A percentile compares a stretch with the other conserved stretches of the same genome.
Evolutionary conservation across 164 flowering plant species (phyloP).

Genomic region (Tetrastigma voinierianum): DNA sequence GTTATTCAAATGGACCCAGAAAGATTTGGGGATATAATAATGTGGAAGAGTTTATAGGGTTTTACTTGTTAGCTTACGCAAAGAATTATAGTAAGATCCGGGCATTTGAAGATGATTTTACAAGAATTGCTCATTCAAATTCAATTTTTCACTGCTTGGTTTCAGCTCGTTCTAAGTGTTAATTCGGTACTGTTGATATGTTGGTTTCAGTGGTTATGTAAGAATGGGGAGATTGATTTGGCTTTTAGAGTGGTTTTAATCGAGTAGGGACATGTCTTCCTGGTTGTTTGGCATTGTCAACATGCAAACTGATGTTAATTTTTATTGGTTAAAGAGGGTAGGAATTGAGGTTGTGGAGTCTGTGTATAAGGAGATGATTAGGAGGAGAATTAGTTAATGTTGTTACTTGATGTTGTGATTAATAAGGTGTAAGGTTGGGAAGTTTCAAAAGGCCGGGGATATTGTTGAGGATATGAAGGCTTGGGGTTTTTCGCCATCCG

Average conservation of each 20-base stretch:
- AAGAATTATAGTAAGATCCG: slow-evolving; percentile 38
- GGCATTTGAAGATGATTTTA: slow-evolving; percentile 39
- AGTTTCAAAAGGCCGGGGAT: slow-evolving; percentile 56
- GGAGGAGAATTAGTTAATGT: slow-evolving; percentile 47
- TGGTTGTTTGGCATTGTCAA: slow-evolving; percentile 42
- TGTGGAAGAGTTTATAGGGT: slow-evolving; percentile 35
- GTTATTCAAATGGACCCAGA: slow-evolving; percentile 51
- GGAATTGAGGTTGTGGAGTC: slow-evolving; percentile 33
- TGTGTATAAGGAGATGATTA: slow-evolving; percentile 57
- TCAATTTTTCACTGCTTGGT: slow-evolving; percentile 52
- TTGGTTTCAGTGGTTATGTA: slow-evolving; percentile 47
- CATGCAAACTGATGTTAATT: slow-evolving; percentile 53
- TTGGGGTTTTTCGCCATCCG: slow-evolving; percentile 41
- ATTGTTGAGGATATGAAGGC: slow-evolving; percentile 62
- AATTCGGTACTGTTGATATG: slow-evolving; percentile 52
- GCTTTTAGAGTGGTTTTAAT: slow-evolving; percentile 58
- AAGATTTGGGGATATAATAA: slow-evolving; percentile 22
- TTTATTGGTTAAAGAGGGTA: slow-evolving; percentile 39
- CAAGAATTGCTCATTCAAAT: slow-evolving; percentile 24
- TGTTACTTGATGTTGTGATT: slow-evolving; percentile 41
- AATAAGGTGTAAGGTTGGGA: slow-evolving; percentile 60
- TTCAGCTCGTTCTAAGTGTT: slow-evolving; percentile 25
- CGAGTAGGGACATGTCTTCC: slow-evolving; percentile 60
- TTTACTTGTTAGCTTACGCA: slow-evolving; percentile 29
- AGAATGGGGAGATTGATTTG: slow-evolving; percentile 26